Evolutionary conservation across 495 filamentous ascomycete species (phyloP), one percentile per base, ranked within the genome.

Genomic region (Tuber borchii): DNA sequence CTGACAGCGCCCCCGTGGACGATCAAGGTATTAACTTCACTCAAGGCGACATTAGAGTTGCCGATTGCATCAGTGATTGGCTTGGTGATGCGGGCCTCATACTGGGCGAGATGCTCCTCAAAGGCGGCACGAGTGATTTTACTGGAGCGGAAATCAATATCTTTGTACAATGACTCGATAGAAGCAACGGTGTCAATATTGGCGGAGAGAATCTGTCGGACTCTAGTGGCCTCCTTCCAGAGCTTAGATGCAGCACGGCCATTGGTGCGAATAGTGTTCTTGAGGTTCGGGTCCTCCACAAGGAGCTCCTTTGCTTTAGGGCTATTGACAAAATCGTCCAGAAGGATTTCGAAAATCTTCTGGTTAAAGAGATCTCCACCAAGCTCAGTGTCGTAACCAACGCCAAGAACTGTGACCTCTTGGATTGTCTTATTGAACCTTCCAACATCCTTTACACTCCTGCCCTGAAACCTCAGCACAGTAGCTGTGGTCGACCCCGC

Each of bases 401-500:
- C 86, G 72, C 94, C 95, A 71, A 98, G 76, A 70, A 97, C 93
- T 69, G 91, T 88, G 39, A 98, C 90, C 84, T 98, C 95, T 84
- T 97, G 95, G 71, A 98, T 84, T 19, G 94, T 97, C 87, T 99
- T 99, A 86, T 97, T 99, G 87, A 89, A 96, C 80, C 90, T 91
- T 69, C 95, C 94, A 75, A 96, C 85, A 82, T 97, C 94, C 86
- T 97, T 99, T 70, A 98, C 92, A 9, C 87, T 91, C 78, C 90
- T 89, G 81, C 91, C 92, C 83, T 97, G 94, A 86, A 98, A 97
- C 80, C 89, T 91, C 83, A 99, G 82, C 26, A 99, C 87, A 12
- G 94, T 96, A n/a, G 95, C 95, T 75, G 93, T 97, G 22, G 96
- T 93, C n/a, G 93, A 97, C 14, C 95, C 95, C 81, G 95, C 95